Percentiles rank a stretch among this genome's conserved stretches.
Conservation (phyloP, 768 basidiomycete species). For the Psilocybe cyanescens region DNA sequence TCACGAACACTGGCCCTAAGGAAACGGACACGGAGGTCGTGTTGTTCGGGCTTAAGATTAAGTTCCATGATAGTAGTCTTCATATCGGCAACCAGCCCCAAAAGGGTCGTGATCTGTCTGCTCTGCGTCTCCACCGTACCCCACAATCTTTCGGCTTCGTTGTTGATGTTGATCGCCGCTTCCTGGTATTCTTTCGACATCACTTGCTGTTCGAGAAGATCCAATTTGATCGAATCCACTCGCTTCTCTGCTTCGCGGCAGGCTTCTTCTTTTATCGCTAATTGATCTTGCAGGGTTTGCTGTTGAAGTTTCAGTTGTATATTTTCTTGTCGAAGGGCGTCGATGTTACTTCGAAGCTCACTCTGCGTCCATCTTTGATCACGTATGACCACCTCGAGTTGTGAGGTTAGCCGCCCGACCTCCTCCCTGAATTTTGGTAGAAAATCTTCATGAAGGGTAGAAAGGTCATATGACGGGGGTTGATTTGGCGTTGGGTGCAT, state of each 20-base stretch:
- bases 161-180: neutral
- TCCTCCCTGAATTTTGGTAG: neutral
- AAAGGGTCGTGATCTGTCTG: neutral
- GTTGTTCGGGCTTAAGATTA: neutral
- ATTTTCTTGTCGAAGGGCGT: neutral
- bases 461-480: too few species aligned
- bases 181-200: neutral
- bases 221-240: neutral
- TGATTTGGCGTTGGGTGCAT: too few species aligned
- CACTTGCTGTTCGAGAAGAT: neutral
- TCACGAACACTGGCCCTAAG: constrained; percentile 4
- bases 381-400: neutral
- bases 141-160: neutral
- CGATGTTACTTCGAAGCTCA: neutral
- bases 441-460: neutral
- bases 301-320: neutral
- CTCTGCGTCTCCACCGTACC: neutral
- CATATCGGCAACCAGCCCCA: neutral
- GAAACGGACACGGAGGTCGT: constrained; percentile 4
- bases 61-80: neutral
- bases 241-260: neutral
- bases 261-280: neutral
- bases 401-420: neutral
- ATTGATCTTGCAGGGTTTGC: neutral
- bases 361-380: neutral